phyloP scores from a whole-genome alignment of 2,329 filamentous ascomycete species.

The Epichloe typhina region DNA sequence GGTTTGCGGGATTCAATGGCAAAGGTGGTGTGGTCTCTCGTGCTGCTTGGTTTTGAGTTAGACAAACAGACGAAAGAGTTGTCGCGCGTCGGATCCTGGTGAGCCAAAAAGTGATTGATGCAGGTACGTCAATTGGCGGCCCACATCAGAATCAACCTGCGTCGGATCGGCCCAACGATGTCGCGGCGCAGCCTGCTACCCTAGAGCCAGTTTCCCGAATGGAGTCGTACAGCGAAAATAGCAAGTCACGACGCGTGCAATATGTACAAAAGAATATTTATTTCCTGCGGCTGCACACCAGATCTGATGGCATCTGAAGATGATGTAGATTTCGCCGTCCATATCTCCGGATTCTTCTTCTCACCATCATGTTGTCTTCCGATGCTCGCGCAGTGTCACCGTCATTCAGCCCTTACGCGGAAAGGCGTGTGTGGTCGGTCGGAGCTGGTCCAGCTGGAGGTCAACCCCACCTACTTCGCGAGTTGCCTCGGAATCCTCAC shows the following conservation, averaged over 20 bases:
- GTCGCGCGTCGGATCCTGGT: background rate
- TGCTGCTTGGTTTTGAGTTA: background rate
- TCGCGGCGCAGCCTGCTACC: conserved; percentile 1
- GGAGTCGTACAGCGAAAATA: too few relatives aligned
- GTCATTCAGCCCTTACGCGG: background rate
- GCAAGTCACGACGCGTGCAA: too few relatives aligned
- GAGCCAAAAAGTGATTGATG: background rate
- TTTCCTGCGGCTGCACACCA: background rate
- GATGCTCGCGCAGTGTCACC: background rate
- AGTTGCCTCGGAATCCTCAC: too few relatives aligned
- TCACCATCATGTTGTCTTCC: too few relatives aligned
- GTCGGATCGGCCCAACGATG: conserved; percentile 4
- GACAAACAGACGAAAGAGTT: background rate
- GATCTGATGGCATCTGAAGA: background rate
- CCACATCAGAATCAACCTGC: background rate
- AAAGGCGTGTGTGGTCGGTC: too few relatives aligned
- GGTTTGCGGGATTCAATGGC: background rate
- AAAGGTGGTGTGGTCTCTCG: background rate
- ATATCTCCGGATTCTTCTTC: too few relatives aligned
- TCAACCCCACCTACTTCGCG: too few relatives aligned
- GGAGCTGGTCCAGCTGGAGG: too few relatives aligned
- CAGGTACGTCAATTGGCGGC: background rate
- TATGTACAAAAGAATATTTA: background rate
- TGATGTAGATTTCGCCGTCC: too few relatives aligned
- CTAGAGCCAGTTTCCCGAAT: background rate